These are phyloP conservation scores for Lodderomyces pseudojiufengensis DNA, from an alignment of 1,139 yeast genomes.

Conservation along the genomic window DNA sequence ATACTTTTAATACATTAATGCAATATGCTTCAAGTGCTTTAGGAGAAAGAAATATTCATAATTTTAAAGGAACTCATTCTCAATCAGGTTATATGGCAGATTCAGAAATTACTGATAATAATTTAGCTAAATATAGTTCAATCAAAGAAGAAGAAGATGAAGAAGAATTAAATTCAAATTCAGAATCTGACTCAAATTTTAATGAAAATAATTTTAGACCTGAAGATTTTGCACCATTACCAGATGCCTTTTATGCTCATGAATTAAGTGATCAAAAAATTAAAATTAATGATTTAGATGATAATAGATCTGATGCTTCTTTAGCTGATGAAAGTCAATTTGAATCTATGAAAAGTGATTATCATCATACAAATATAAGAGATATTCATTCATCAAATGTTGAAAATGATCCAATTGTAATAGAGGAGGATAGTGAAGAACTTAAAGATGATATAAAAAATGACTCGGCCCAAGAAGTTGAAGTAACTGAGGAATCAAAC, in stretches of 20 bases:
- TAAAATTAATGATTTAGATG: constrained; percentile 16
- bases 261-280: constrained; percentile 9
- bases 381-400: background rate
- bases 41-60: constrained; percentile 5
- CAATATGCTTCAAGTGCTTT: background rate
- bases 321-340: constrained; percentile 23
- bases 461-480: background rate
- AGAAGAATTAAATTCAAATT: constrained; percentile 2
- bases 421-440: constrained; percentile 2
- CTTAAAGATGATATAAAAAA: constrained; percentile 2
- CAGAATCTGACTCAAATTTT: constrained; percentile 1
- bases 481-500: background rate
- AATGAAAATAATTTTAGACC: constrained; percentile 2
- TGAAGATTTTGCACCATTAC: constrained; percentile 18
- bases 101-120: constrained; percentile 18
- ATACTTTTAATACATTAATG: background rate
- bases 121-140: constrained; percentile 6
- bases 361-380: background rate
- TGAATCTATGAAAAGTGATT: constrained; percentile 11
- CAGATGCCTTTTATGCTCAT: constrained; percentile 18
- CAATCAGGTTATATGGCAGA: constrained; percentile 22
- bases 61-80: constrained; percentile 2
- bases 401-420: constrained; percentile 2
- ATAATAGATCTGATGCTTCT: constrained; percentile 25
- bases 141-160: constrained; percentile 6